Conservation (phyloP, 2,329 filamentous ascomycete species). For the Claviceps quebecensis region DNA sequence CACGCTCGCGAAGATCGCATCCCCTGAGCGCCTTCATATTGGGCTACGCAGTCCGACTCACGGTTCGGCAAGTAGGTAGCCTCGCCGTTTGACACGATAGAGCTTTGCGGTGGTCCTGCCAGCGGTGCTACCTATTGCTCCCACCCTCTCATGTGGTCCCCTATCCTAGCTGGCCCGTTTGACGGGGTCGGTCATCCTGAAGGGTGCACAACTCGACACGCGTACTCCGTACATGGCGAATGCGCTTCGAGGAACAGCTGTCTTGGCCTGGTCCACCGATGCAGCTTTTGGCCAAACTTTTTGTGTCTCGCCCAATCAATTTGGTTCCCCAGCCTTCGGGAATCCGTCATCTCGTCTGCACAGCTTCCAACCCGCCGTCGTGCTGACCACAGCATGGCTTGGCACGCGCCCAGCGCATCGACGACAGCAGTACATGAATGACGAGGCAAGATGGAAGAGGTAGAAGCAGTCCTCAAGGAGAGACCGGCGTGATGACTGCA, state of each 20-base stretch:
- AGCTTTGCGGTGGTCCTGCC: not conserved
- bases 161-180: conserved; percentile 1
- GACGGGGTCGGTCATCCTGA: not conserved
- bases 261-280: not conserved
- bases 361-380: not conserved
- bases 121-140: not conserved
- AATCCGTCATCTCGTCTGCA: not conserved
- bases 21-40: conserved; percentile 5
- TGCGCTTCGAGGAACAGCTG: not conserved
- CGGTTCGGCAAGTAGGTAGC: conserved; percentile 2
- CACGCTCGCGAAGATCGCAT: conserved; percentile 6
- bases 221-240: not conserved
- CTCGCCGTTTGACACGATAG: conserved; percentile 5
- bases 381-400: not conserved
- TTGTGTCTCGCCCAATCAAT: not conserved
- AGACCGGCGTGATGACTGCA: not conserved
- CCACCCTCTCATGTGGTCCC: not conserved
- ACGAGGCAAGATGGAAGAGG: not conserved
- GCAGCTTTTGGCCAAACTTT: not conserved
- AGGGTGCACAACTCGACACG: not conserved
- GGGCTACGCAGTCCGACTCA: conserved; percentile 7
- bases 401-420: not conserved
- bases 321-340: not conserved
- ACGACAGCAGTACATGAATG: not conserved
- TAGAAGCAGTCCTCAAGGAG: not conserved